Percentiles rank a stretch among this genome's conserved stretches.
These are phyloP conservation scores for Leishmania guyanensis DNA, from an alignment of 208 protist species.

Conservation along the genomic window DNA sequence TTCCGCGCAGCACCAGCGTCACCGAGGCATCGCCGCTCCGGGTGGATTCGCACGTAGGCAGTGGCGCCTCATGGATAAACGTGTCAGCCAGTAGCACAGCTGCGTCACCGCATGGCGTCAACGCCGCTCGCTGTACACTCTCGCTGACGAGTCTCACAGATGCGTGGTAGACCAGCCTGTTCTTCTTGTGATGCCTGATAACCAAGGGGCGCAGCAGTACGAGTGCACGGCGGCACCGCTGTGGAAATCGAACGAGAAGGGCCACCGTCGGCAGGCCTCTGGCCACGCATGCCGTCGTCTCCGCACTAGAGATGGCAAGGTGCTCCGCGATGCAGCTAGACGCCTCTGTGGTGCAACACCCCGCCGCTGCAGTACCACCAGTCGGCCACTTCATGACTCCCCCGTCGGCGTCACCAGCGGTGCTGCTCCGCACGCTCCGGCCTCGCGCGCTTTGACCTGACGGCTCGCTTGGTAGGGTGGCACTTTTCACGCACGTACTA, in stretches of 20 bases:
- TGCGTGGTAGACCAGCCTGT: conserved; percentile 4
- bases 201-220: conserved; percentile 25
- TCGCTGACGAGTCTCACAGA: conserved; percentile 19
- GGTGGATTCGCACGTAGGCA: too few species aligned
- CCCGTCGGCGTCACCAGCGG: background rate
- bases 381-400: background rate
- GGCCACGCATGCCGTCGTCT: background rate
- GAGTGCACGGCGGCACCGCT: conserved; percentile 17
- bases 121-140: conserved; percentile 18
- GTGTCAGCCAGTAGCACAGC: conserved; percentile 10
- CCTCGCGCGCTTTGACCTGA: background rate
- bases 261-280: conserved; percentile 26
- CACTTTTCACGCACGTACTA: conserved; percentile 4
- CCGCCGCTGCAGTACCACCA: background rate
- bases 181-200: background rate
- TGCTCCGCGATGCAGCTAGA: background rate
- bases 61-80: background rate
- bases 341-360: background rate
- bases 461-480: background rate
- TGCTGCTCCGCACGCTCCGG: background rate
- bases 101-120: conserved; percentile 15
- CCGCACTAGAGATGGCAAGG: background rate
- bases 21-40: background rate
- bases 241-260: conserved; percentile 11
- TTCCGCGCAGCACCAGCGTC: conserved; percentile 21